A percentile compares a stretch with the other conserved stretches of the same genome.
phyloP scores from a whole-genome alignment of 805 yeast genomes.

The Kuraishia hungarica region DNA sequence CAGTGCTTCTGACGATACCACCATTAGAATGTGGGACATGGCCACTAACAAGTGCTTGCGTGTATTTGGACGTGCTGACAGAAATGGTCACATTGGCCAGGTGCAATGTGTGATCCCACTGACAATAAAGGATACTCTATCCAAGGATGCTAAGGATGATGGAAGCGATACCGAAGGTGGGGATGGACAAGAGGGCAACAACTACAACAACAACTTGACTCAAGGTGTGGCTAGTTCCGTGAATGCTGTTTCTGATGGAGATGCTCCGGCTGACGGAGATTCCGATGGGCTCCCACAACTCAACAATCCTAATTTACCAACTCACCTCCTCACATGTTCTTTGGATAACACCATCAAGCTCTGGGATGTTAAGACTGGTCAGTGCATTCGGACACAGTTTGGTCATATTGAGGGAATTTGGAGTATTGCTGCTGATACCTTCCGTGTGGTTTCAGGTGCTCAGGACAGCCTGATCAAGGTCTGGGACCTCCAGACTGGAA shows the following conservation, averaged over 20 bases:
- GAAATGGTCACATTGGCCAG: slow-evolving; percentile 86
- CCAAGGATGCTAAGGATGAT: slow-evolving; percentile 35
- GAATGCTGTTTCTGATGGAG: slow-evolving; percentile 10
- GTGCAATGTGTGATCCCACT: slow-evolving; percentile 90
- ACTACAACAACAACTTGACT: neutral
- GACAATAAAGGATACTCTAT: slow-evolving; percentile 53
- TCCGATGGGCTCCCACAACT: slow-evolving; percentile 12
- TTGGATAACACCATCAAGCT: slow-evolving; percentile 87
- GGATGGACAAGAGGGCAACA: slow-evolving; percentile 4
- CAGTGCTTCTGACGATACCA: slow-evolving; percentile 86
- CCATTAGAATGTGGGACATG: slow-evolving; percentile 93
- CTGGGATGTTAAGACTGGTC: slow-evolving; percentile 85
- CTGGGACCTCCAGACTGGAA: slow-evolving; percentile 94
- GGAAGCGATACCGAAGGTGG: slow-evolving; percentile 5
- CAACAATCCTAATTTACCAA: slow-evolving; percentile 44
- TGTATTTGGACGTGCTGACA: slow-evolving; percentile 66
- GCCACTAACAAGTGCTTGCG: slow-evolving; percentile 69
- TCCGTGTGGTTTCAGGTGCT: slow-evolving; percentile 89
- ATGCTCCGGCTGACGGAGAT: slow-evolving; percentile 9
- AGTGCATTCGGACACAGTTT: slow-evolving; percentile 87
- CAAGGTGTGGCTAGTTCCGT: neutral
- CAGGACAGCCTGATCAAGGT: slow-evolving; percentile 86
- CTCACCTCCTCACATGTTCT: slow-evolving; percentile 80
- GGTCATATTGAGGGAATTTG: slow-evolving; percentile 98
- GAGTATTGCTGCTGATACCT: slow-evolving; percentile 94